Conservation (phyloP, 2,329 filamentous ascomycete genomes). For the Sporothrix brunneoviolacea region DNA sequence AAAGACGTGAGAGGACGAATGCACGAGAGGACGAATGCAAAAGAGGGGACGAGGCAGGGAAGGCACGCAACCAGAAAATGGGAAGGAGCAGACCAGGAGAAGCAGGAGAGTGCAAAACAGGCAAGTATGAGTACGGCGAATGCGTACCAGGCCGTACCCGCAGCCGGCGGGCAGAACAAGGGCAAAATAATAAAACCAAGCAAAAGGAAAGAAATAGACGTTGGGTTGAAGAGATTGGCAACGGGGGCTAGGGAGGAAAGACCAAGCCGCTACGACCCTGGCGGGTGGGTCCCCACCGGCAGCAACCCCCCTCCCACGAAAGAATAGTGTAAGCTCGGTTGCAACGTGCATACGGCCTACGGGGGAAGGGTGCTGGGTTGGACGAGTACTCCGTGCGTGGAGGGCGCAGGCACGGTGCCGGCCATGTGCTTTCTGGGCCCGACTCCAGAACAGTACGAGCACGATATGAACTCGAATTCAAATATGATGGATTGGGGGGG, state of each 20-base stretch:
- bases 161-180: too few species aligned
- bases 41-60: too few species aligned
- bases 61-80: too few species aligned
- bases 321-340: conserved; percentile 20
- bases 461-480: too few species aligned
- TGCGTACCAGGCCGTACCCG: too few species aligned
- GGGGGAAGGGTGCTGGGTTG: neutral
- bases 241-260: conserved; percentile 18
- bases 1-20: too few species aligned
- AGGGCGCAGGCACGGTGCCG: conserved; percentile 1
- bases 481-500: neutral
- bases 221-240: conserved; percentile 16
- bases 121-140: too few species aligned
- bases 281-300: conserved; percentile 15
- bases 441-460: neutral
- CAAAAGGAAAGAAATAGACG: too few species aligned
- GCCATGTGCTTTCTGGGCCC: neutral
- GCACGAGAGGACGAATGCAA: too few species aligned
- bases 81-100: too few species aligned
- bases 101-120: too few species aligned
- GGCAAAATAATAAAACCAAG: neutral
- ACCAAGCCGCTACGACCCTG: conserved; percentile 15
- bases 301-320: conserved; percentile 14
- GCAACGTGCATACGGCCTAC: conserved; percentile 14
- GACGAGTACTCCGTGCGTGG: neutral